Conservation (phyloP, 768 basidiomycete species). For the Pluteus cervinus region DNA sequence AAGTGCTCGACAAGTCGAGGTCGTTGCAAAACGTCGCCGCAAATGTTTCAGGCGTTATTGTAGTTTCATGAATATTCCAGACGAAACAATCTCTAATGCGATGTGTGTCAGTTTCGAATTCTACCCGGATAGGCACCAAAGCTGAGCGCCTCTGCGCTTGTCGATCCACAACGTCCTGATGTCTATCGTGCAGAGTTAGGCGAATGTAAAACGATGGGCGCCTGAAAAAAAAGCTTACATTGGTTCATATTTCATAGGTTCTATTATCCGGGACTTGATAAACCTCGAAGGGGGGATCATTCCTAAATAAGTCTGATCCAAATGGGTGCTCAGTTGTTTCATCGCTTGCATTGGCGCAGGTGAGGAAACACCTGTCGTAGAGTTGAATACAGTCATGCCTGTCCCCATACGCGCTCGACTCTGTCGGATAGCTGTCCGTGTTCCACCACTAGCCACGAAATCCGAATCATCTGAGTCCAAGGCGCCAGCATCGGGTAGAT, state of each 20-base stretch:
- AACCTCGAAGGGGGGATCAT: constrained; percentile 76
- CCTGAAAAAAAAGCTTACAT: constrained; percentile 47
- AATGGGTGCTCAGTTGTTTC: constrained; percentile 47
- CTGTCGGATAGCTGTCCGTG: constrained; percentile 50
- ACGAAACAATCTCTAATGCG: constrained; percentile 92
- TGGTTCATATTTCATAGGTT: constrained; percentile 63
- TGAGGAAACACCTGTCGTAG: constrained; percentile 37
- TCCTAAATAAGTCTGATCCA: constrained; percentile 89
- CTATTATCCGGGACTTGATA: constrained; percentile 54
- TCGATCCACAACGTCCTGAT: constrained; percentile 55
- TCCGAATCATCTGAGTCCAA: constrained; percentile 84
- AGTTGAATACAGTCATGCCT: constrained; percentile 52
- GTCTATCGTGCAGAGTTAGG: constrained; percentile 31
- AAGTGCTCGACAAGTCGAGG: constrained; percentile 65
- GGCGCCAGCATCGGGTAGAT: constrained; percentile 74
- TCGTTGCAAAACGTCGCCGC: constrained; percentile 86
- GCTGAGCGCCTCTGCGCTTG: constrained; percentile 48
- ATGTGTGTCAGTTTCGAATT: constrained; percentile 89
- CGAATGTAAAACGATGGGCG: not conserved
- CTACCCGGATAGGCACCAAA: constrained; percentile 90
- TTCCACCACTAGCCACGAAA: constrained; percentile 61
- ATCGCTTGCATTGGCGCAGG: constrained; percentile 28
- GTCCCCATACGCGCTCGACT: constrained; percentile 34
- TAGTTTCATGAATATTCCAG: constrained; percentile 90
- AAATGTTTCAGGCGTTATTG: constrained; percentile 81